A percentile compares a stretch with the other conserved stretches of the same genome.
phyloP scores from a whole-genome alignment of 2,329 filamentous ascomycete species.

The Ophiostoma ulmi region DNA sequence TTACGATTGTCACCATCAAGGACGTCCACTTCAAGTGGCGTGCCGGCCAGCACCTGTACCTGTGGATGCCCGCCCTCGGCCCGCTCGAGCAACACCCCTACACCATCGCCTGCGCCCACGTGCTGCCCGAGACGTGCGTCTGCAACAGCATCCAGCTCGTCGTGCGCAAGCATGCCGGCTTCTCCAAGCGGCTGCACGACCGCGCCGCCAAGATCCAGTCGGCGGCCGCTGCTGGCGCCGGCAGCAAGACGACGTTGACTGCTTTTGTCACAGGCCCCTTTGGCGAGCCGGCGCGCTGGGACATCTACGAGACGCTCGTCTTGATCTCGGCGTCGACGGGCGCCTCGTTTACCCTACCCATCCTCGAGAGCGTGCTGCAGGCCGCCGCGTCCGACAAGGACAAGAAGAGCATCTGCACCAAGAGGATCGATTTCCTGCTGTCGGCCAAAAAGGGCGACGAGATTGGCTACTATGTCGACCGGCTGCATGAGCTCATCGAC shows the following conservation, averaged over 20 bases:
- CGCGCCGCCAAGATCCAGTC: conserved; percentile 34
- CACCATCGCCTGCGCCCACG: conserved; percentile 55
- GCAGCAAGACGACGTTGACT: conserved; percentile 33
- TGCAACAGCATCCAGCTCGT: conserved; percentile 58
- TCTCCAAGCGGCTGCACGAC: conserved; percentile 50
- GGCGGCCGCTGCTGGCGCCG: background rate
- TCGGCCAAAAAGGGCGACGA: conserved; percentile 49
- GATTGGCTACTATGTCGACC: conserved; percentile 50
- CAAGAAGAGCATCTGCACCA: conserved; percentile 42
- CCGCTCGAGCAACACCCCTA: conserved; percentile 55
- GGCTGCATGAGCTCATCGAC: conserved; percentile 44
- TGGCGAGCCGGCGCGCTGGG: conserved; percentile 51
- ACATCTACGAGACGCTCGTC: conserved; percentile 55
- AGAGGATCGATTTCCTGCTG: conserved; percentile 50
- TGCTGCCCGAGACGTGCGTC: conserved; percentile 41
- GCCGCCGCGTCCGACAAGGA: conserved; percentile 27
- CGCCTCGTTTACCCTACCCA: conserved; percentile 57
- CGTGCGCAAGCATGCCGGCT: conserved; percentile 51
- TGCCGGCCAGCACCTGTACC: conserved; percentile 57
- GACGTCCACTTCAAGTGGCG: conserved; percentile 55
- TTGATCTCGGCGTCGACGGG: conserved; percentile 59
- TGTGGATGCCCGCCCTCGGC: conserved; percentile 54
- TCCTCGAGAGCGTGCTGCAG: conserved; percentile 51
- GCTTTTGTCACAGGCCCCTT: conserved; percentile 54
- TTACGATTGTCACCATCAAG: conserved; percentile 56